phyloP scores from a whole-genome alignment of 352 stramenopile genomes.

The Phytophthora pisi region DNA sequence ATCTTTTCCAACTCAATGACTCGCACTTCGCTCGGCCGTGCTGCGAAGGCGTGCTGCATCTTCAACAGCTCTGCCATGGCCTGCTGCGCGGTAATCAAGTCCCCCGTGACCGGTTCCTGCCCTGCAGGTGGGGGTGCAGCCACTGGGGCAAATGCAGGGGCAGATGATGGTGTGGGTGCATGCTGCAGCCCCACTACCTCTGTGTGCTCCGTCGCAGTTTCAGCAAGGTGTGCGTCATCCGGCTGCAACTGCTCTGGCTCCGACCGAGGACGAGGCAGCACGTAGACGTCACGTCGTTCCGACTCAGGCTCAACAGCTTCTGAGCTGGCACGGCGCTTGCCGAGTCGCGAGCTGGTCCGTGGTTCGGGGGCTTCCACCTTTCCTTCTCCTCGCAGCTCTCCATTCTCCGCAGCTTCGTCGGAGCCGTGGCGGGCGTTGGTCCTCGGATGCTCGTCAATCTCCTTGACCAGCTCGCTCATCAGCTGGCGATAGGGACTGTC shows the following conservation, averaged over 20 bases:
- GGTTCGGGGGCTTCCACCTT: not conserved
- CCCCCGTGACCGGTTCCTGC: slow-evolving; percentile 5
- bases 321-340: slow-evolving; percentile 23
- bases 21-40: slow-evolving; percentile 6
- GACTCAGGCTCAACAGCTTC: slow-evolving; percentile 8
- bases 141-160: not conserved
- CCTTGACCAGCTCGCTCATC: slow-evolving; percentile 25
- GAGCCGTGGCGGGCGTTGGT: slow-evolving; percentile 5
- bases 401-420: slow-evolving; percentile 1
- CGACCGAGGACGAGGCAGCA: slow-evolving; percentile 4
- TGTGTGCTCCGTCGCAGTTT: not conserved
- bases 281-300: slow-evolving; percentile 1
- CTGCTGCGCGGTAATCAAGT: slow-evolving; percentile 22
- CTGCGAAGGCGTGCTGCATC: slow-evolving; percentile 28
- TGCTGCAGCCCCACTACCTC: not conserved
- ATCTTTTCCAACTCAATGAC: slow-evolving; percentile 34
- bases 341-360: slow-evolving; percentile 15
- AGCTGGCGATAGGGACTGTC: slow-evolving; percentile 14
- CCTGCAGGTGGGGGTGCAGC: not conserved
- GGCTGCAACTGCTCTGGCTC: not conserved
- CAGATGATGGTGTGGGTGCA: not conserved
- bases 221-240: not conserved
- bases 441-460: slow-evolving; percentile 19
- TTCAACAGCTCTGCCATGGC: slow-evolving; percentile 30
- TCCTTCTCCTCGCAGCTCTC: not conserved